phyloP scores from a whole-genome alignment of 2,329 filamentous ascomycete species.

The Chaetothyriales sp. region DNA sequence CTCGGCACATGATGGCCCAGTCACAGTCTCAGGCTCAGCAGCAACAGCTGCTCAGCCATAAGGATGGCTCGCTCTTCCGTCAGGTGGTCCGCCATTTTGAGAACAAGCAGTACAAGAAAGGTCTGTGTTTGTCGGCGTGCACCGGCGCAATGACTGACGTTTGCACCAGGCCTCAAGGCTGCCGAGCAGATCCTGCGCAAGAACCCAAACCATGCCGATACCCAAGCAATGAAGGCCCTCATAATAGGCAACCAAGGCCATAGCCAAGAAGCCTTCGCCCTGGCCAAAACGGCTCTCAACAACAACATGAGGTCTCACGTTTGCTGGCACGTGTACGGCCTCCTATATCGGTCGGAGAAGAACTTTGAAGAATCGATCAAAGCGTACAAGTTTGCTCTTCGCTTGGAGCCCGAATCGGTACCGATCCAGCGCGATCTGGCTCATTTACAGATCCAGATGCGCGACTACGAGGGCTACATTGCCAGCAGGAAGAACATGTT shows the following conservation, averaged over 20 bases:
- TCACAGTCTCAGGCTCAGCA: slow-evolving; percentile 4
- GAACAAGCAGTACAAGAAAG: slow-evolving; percentile 93
- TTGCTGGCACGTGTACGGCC: slow-evolving; percentile 97
- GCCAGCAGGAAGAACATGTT: slow-evolving; percentile 81
- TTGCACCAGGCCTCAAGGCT: slow-evolving; percentile 59
- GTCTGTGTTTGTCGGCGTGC: slow-evolving; percentile 23
- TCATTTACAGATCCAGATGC: slow-evolving; percentile 86
- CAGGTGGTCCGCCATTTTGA: slow-evolving; percentile 94
- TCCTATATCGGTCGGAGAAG: slow-evolving; percentile 84
- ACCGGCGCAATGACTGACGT: slow-evolving; percentile 6
- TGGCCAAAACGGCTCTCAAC: slow-evolving; percentile 82
- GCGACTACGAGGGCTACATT: slow-evolving; percentile 86
- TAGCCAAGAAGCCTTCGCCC: slow-evolving; percentile 79
- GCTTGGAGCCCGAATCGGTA: slow-evolving; percentile 79
- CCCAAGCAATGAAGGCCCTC: slow-evolving; percentile 95
- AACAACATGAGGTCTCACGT: slow-evolving; percentile 99
- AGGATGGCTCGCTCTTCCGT: slow-evolving; percentile 87
- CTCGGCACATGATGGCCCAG: not conserved
- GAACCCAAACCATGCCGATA: slow-evolving; percentile 90
- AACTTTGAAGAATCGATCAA: slow-evolving; percentile 99
- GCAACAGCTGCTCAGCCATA: slow-evolving; percentile 42
- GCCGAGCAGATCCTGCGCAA: slow-evolving; percentile 95
- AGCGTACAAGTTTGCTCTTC: slow-evolving; percentile 91
- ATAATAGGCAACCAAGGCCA: slow-evolving; percentile 89
- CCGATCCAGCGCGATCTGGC: slow-evolving; percentile 93